These are phyloP conservation scores for Tothia fuscella DNA, from an alignment of 2,329 filamentous ascomycete species.

Conservation along the genomic window DNA sequence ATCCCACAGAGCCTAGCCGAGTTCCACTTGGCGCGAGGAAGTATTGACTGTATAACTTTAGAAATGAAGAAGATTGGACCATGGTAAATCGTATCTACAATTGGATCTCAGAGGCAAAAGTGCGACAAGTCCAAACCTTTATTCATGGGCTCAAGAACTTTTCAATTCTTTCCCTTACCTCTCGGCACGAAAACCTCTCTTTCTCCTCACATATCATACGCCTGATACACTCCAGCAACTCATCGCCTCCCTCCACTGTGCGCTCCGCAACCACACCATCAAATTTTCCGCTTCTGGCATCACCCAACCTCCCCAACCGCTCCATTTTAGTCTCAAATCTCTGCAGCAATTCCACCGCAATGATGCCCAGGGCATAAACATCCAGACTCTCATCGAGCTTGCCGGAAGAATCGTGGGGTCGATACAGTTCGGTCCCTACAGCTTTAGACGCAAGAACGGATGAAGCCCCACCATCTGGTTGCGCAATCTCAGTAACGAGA, in stretches of 20 bases:
- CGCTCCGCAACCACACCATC: background rate
- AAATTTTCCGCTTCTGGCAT: background rate
- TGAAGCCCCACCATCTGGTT: constrained; percentile 13
- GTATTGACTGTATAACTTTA: too few relatives aligned
- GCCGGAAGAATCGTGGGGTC: constrained; percentile 27
- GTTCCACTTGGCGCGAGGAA: too few relatives aligned
- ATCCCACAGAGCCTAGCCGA: too few relatives aligned
- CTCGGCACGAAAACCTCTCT: background rate
- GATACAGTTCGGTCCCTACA: constrained; percentile 52
- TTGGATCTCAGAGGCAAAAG: too few relatives aligned
- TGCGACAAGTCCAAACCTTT: too few relatives aligned
- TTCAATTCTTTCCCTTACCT: background rate
- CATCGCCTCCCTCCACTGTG: background rate
- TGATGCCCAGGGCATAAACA: constrained; percentile 49
- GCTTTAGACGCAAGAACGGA: constrained; percentile 22
- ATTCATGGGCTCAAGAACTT: too few relatives aligned
- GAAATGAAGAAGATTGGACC: too few relatives aligned
- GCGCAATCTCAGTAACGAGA: constrained; percentile 44
- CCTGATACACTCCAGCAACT: background rate
- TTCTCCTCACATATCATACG: background rate
- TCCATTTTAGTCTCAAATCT: constrained; percentile 30
- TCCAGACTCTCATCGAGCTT: constrained; percentile 42
- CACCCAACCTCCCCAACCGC: background rate
- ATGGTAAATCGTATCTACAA: too few relatives aligned
- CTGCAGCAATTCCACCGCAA: constrained; percentile 50